Evolutionary conservation across 2,329 filamentous ascomycete genomes (phyloP).

Genomic region (Aureobasidium mangrovei): DNA sequence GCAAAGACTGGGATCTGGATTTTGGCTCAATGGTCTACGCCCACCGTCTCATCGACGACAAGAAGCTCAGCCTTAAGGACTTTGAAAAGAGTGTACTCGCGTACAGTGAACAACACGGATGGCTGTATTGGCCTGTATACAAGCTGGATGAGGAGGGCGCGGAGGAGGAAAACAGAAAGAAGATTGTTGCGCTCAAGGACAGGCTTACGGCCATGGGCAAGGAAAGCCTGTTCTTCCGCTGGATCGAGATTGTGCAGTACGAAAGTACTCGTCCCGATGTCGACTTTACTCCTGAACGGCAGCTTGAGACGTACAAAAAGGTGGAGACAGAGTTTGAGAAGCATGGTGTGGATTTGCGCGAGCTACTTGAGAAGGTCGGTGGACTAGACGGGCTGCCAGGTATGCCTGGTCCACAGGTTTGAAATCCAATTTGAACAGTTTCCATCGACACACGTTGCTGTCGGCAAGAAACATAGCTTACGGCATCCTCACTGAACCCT

Average conservation of each 20-base stretch:
- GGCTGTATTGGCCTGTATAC: constrained; percentile 44
- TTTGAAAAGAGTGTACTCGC: constrained; percentile 65
- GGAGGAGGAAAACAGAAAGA: constrained; percentile 56
- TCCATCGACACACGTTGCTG: background rate
- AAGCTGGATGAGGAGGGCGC: constrained; percentile 31
- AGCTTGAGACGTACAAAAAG: constrained; percentile 62
- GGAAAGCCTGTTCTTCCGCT: constrained; percentile 81
- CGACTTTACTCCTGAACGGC: constrained; percentile 66
- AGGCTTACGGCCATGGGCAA: constrained; percentile 67
- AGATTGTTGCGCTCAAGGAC: constrained; percentile 74
- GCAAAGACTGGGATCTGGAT: constrained; percentile 78
- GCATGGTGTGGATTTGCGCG: constrained; percentile 73
- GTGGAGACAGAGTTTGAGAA: constrained; percentile 66
- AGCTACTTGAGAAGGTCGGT: constrained; percentile 64
- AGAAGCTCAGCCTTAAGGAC: constrained; percentile 51
- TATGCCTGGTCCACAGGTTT: constrained; percentile 21
- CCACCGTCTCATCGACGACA: constrained; percentile 58
- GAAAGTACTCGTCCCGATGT: constrained; percentile 65
- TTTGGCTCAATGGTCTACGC: constrained; percentile 72
- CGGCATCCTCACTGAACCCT: too few species aligned
- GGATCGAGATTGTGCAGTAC: constrained; percentile 87
- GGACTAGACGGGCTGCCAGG: constrained; percentile 50
- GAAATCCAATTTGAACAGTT: background rate
- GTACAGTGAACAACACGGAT: constrained; percentile 56
- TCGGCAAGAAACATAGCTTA: background rate